Percentiles rank a stretch among this genome's conserved stretches.
Conservation (phyloP, 2,329 filamentous ascomycete genomes). For the Trichoderma cornu-damae region DNA sequence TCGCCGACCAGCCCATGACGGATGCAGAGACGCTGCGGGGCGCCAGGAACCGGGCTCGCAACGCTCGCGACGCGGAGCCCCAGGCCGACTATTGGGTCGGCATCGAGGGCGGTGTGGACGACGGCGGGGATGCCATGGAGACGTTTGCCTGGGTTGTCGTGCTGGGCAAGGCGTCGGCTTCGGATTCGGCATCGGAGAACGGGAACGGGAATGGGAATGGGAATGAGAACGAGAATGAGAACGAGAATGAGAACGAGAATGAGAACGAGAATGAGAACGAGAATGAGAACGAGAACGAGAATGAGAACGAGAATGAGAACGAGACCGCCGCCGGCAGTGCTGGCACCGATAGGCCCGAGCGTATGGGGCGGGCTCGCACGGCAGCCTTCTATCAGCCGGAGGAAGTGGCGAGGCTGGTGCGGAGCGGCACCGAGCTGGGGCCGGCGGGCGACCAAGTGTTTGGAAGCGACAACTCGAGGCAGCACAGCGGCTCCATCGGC, state of each 20-base stretch:
- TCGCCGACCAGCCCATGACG: slow-evolving; percentile 38
- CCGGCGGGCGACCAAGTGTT: slow-evolving; percentile 38
- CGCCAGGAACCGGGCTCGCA: slow-evolving; percentile 35
- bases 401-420: slow-evolving; percentile 34
- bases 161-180: slow-evolving; percentile 3
- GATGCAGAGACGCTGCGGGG: slow-evolving; percentile 37
- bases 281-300: no score
- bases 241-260: no score
- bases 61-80: slow-evolving; percentile 29
- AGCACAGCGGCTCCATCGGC: slow-evolving; percentile 37
- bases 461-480: slow-evolving; percentile 36
- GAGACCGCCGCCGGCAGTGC: not conserved
- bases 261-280: no score
- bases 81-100: slow-evolving; percentile 39
- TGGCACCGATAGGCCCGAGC: slow-evolving; percentile 16
- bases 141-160: slow-evolving; percentile 41
- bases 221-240: no score
- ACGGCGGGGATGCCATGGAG: slow-evolving; percentile 26
- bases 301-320: no score
- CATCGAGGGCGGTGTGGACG: slow-evolving; percentile 39
- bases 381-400: slow-evolving; percentile 35
- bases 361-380: slow-evolving; percentile 36
- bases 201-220: no score
- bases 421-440: slow-evolving; percentile 37
- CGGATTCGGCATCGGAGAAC: not conserved